Base-by-base conservation (phyloP, 176 grass and related monocot species). In the Musa schizocarpa region DNA sequence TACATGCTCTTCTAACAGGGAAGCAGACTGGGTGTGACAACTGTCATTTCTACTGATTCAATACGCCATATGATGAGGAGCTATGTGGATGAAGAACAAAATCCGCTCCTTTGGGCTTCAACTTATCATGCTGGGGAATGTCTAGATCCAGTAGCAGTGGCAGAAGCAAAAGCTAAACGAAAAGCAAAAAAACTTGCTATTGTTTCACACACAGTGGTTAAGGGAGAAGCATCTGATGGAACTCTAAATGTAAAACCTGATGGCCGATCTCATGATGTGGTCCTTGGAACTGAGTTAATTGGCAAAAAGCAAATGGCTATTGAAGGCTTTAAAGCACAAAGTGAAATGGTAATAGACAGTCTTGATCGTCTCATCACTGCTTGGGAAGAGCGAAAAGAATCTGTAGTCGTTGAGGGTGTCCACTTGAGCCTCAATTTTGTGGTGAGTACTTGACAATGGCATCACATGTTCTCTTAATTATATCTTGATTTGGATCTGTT, bases 91-190 rank as follows among this genome's bases (percentile, higher is more conserved):
- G 75, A 77, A 52, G 53, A 65, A 16, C 48, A 77, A 53, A 77
- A 65, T 59, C 75, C 75, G 16, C 34, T 77, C 11, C 75, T 77
- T 12, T 77, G 61, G 75, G 29, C 75, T 52, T 77, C 75, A 77
- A 77, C 75, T 52, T 77, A 77, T 77, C 75, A 77, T 77, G 75
- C 75, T 77, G 75, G 75, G 21, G 75, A 77, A 77, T 51, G 20
- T 52, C 59, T 77, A 52, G 75, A 77, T 65, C 75, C 75, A 17
- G 59, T 77, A 61, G 75, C 75, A 53, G 75, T 77, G 24, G 34
- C 75, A 26, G 75, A 77, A 65, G 75, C 75, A 65, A 77, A 65
- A 61, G 75, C 43, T 65, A 77, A 77, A 53, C 59, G 43, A 9
- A 77, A 77, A 65, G 75, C 75, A 27, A 77, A 53, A 52, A 77